These are phyloP conservation scores for Fusarium palustre DNA, from an alignment of 2,329 filamentous ascomycete species.

Conservation along the genomic window DNA sequence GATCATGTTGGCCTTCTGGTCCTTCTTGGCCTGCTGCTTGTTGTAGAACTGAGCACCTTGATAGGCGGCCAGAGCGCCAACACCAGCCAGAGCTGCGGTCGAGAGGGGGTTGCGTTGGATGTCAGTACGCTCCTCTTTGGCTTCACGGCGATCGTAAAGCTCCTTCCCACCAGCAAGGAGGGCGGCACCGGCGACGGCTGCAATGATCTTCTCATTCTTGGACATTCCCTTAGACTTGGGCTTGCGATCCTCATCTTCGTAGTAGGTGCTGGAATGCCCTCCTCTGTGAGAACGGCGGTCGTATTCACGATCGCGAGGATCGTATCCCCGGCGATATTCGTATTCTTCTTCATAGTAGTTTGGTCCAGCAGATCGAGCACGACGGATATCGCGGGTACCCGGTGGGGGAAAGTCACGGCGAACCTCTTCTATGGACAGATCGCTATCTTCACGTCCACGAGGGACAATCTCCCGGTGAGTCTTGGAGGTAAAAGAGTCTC, in stretches of 20 bases:
- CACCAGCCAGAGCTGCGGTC: constrained; percentile 71
- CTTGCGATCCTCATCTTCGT: constrained; percentile 69
- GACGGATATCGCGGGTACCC: constrained; percentile 63
- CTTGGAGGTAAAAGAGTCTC: constrained; percentile 62
- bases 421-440: constrained; percentile 82
- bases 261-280: constrained; percentile 61
- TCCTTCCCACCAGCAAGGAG: constrained; percentile 75
- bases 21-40: constrained; percentile 69
- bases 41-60: constrained; percentile 72
- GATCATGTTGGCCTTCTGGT: constrained; percentile 65
- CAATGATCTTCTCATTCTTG: constrained; percentile 74
- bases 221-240: constrained; percentile 62
- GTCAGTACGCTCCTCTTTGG: constrained; percentile 61
- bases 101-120: constrained; percentile 69
- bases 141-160: constrained; percentile 72
- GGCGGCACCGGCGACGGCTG: constrained; percentile 73
- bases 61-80: constrained; percentile 73
- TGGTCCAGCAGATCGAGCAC: constrained; percentile 73
- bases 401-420: constrained; percentile 86
- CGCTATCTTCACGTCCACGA: constrained; percentile 76
- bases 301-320: constrained; percentile 57
- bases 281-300: constrained; percentile 60
- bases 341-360: constrained; percentile 67
- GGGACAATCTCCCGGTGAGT: constrained; percentile 66
- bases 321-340: constrained; percentile 63